Conservation (phyloP, 495 filamentous ascomycete genomes). For the Trichoderma gamsii region DNA sequence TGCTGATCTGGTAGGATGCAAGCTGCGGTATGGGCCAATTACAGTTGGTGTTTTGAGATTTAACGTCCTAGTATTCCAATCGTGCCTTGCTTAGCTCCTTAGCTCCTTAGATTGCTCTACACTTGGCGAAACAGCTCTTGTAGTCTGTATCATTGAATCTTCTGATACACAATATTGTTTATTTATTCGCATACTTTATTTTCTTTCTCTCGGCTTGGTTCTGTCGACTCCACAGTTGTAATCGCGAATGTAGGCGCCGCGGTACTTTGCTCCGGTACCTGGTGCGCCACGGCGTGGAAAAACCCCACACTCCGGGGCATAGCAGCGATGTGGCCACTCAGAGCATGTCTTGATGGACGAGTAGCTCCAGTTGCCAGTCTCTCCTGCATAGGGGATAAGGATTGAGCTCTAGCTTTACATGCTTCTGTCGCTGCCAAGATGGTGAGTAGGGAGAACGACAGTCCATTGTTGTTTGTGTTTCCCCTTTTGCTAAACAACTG, state of each 20-base stretch:
- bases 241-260: not conserved
- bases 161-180: not conserved
- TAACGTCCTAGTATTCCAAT: not conserved
- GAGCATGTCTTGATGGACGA: not conserved
- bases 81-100: not conserved
- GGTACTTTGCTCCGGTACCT: not conserved
- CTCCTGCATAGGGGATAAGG: not conserved
- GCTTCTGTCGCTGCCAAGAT: not conserved
- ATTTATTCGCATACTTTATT: not conserved
- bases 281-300: not conserved
- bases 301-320: not conserved
- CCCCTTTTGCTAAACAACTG: not conserved
- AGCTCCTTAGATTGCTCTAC: not conserved
- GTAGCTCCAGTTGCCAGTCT: not conserved
- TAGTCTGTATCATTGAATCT: not conserved
- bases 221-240: not conserved
- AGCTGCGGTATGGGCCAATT: not conserved
- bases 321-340: slow-evolving; percentile 8
- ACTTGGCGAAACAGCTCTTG: not conserved
- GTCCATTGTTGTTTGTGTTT: too few relatives aligned
- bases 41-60: not conserved
- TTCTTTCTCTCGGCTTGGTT: not conserved
- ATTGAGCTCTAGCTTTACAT: not conserved
- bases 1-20: not conserved
- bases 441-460: too few relatives aligned